Evolutionary conservation across 805 yeast genomes (phyloP), one percentile per base, ranked within the genome.

Genomic region (Pichia manshurica): DNA sequence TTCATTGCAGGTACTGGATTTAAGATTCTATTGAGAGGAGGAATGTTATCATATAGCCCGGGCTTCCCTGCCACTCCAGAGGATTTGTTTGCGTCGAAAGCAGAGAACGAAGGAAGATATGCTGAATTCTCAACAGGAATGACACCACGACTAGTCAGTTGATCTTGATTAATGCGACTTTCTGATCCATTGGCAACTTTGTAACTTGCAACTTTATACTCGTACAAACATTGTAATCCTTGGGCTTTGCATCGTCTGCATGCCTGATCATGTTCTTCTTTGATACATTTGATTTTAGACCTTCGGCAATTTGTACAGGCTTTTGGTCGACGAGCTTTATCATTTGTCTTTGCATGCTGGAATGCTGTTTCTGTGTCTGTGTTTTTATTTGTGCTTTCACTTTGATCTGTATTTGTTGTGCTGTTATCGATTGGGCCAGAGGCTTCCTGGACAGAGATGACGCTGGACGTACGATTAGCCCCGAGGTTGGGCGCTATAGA

Each of bases 271-370:
- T 56, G 59, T 2, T 66, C 68, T 5, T 66, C 55, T 56, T 79
- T 79, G 34, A 71, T 72, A 55, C 89, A 82, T 60, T 74, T 79
- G 23, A 82, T 81, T 62, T 82, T 82, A 20, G 82, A 70, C 56
- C 70, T 70, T 47, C 84, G 73, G 59, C 89, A 82, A 55, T 72
- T 70, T 21, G 77, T 69, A 60, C 89, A 82, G 3, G 88, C 87
- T 56, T 77, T 80, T 13, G 48, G 35, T 29, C 50, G 23, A 5
- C 16, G 25, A 9, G 13, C 8, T 20, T 41, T 41, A 19, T 41
- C 36, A 25, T 25, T 25, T 10, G 29, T 10, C 10, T 25, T 25
- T 10, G 29, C 7, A 10, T 25, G 29, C 29, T 25, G 29, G 29
- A 25, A 7, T 8, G 29, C 29, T 8, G 7, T 25, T 8, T 20